Evolutionary conservation across 495 filamentous ascomycete species (phyloP).

Genomic region (Bryoglossum gracile): DNA sequence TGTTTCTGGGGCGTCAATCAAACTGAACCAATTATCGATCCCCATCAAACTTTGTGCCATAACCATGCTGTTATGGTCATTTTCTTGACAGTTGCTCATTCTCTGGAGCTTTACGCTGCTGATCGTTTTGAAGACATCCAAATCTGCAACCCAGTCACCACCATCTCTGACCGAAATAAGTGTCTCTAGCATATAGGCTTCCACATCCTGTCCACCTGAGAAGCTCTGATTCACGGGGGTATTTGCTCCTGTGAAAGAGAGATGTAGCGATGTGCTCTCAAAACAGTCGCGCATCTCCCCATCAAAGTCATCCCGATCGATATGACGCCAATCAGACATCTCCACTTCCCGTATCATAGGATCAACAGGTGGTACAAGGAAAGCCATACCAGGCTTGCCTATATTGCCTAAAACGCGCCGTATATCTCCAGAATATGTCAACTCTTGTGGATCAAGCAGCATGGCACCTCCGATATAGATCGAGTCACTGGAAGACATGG

Average conservation of each 20-base stretch:
- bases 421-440: conserved; percentile 5
- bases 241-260: conserved; percentile 33
- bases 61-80: background rate
- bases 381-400: conserved; percentile 27
- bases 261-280: conserved; percentile 31
- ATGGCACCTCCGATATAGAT: conserved; percentile 27
- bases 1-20: background rate
- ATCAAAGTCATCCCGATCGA: conserved; percentile 29
- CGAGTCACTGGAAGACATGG: conserved; percentile 29
- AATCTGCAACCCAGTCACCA: background rate
- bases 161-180: background rate
- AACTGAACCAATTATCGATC: background rate
- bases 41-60: background rate
- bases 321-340: conserved; percentile 16
- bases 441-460: conserved; percentile 26
- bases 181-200: background rate
- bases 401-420: conserved; percentile 29
- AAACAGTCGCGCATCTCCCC: conserved; percentile 28
- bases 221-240: conserved; percentile 18
- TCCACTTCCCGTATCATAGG: conserved; percentile 14
- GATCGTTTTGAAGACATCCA: background rate
- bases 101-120: background rate
- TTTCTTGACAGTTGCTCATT: background rate
- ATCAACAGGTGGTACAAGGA: conserved; percentile 27
- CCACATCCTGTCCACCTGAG: background rate